Evolutionary conservation across 148 eudicot genomes (phyloP).

Genomic region (Chenopodium album): DNA sequence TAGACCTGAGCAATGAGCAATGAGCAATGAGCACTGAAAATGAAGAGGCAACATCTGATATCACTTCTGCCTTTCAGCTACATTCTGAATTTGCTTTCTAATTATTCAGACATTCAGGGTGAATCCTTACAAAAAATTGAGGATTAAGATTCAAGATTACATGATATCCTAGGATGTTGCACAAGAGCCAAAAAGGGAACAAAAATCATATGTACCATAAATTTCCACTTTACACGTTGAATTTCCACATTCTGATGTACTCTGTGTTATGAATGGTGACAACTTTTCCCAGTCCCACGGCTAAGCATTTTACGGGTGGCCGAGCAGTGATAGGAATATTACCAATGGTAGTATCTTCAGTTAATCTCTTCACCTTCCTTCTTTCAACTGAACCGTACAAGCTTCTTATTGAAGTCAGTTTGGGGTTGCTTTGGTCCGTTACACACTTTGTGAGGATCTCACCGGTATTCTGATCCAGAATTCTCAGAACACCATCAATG

Average conservation of each 20-base stretch:
- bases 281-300: constrained; percentile 82
- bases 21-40: neutral
- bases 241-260: constrained; percentile 63
- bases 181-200: too few species aligned
- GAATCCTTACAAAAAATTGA: too few species aligned
- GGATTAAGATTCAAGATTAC: neutral
- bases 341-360: constrained; percentile 47
- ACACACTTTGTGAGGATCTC: constrained; percentile 54
- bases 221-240: constrained; percentile 12
- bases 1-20: neutral
- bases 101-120: too few species aligned
- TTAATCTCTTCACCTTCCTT: constrained; percentile 49
- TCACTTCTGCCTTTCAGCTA: too few species aligned
- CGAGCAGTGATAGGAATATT: constrained; percentile 39
- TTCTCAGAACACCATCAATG: constrained; percentile 70
- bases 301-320: constrained; percentile 67
- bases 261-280: constrained; percentile 58
- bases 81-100: too few species aligned
- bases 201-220: neutral
- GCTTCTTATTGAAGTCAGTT: constrained; percentile 22
- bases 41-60: too few species aligned
- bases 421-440: constrained; percentile 33
- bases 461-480: constrained; percentile 63
- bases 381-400: constrained; percentile 40
- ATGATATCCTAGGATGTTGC: neutral